A percentile compares a stretch with the other conserved stretches of the same genome.
These are phyloP conservation scores for Helotiales sp. DNA, from an alignment of 2,329 filamentous ascomycete genomes.

Conservation along the genomic window DNA sequence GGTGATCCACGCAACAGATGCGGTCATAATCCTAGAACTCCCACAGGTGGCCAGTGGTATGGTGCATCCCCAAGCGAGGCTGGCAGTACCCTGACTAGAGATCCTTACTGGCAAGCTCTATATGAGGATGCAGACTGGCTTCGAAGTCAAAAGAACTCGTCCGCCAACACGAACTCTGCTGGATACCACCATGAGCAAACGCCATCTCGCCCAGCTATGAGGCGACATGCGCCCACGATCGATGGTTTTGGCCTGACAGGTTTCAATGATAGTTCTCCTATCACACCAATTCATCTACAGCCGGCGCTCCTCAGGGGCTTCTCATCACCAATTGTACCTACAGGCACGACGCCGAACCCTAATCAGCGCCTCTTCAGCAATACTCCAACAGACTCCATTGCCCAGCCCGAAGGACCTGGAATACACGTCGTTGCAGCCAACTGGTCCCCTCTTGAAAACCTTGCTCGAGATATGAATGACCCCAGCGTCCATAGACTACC, in stretches of 20 bases:
- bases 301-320: too few relatives aligned
- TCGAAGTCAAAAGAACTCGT: background rate
- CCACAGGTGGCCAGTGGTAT: background rate
- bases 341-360: too few relatives aligned
- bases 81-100: background rate
- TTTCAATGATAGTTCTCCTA: background rate
- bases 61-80: too few relatives aligned
- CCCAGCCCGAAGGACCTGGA: too few relatives aligned
- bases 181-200: background rate
- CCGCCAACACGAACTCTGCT: background rate
- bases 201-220: background rate
- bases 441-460: background rate
- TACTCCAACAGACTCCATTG: too few relatives aligned
- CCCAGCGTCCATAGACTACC: background rate
- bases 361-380: too few relatives aligned
- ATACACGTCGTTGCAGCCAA: too few relatives aligned
- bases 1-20: background rate
- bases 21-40: background rate
- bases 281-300: too few relatives aligned
- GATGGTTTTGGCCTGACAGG: too few relatives aligned
- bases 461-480: background rate
- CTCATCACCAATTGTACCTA: too few relatives aligned
- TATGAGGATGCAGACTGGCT: too few relatives aligned
- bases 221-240: too few relatives aligned
- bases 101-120: conserved; percentile 8